Conservation (phyloP, 2,329 filamentous ascomycete species). For the Ophiostoma novo-ulmi region DNA sequence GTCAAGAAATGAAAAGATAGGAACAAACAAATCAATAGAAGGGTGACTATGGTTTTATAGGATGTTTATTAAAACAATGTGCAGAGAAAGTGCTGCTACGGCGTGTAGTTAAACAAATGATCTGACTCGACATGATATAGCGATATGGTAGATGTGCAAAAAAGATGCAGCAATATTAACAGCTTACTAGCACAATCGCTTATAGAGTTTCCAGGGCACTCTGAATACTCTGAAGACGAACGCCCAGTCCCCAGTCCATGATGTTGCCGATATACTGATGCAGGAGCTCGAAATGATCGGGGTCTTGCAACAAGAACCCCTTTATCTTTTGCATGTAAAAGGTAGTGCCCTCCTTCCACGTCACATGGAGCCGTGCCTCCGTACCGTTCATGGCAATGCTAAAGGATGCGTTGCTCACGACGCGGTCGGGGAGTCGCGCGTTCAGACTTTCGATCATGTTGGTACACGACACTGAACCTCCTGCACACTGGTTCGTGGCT, state of each 20-base stretch:
- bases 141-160: too few relatives aligned
- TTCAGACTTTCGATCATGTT: background rate
- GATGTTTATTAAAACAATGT: too few relatives aligned
- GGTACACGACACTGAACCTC: background rate
- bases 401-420: background rate
- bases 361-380: background rate
- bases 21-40: too few relatives aligned
- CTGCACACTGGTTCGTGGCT: background rate
- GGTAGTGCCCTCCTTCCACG: background rate
- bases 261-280: background rate
- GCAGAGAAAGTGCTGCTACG: too few relatives aligned
- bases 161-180: too few relatives aligned
- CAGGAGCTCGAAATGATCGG: background rate
- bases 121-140: too few relatives aligned
- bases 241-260: constrained; percentile 1
- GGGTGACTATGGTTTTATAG: too few relatives aligned
- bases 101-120: too few relatives aligned
- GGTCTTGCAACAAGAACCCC: background rate
- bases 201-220: background rate
- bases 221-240: background rate
- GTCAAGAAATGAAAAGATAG: too few relatives aligned
- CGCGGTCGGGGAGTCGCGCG: background rate
- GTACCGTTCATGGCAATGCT: background rate
- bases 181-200: background rate
- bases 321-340: background rate